Conservation (phyloP, 2,329 filamentous ascomycete genomes). For the Neopestalotiopsis rosae region DNA sequence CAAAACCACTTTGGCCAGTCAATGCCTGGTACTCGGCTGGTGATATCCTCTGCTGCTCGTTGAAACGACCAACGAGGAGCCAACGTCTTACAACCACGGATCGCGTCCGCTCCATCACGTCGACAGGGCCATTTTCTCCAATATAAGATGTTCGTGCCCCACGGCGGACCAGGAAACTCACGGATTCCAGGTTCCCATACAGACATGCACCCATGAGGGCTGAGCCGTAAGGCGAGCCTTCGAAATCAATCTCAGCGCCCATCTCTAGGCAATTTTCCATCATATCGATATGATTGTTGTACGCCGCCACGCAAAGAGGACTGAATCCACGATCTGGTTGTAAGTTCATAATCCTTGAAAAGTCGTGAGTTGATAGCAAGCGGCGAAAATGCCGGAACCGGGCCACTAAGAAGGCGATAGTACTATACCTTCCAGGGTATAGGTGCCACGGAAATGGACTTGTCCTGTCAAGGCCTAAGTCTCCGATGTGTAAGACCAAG, state of each 20-base stretch:
- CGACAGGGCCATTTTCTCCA: background rate
- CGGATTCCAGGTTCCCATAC: background rate
- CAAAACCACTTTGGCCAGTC: background rate
- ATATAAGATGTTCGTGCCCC: background rate
- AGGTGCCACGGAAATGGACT: too few species aligned
- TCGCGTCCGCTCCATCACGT: background rate
- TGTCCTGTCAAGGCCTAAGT: too few species aligned
- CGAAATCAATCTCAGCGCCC: background rate
- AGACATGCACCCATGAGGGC: background rate
- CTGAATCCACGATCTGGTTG: background rate
- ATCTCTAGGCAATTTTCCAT: background rate
- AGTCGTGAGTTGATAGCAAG: too few species aligned
- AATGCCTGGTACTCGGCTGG: background rate
- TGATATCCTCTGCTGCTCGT: background rate
- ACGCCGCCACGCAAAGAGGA: background rate
- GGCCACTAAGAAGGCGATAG: too few species aligned
- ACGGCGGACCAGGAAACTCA: background rate
- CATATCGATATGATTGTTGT: background rate
- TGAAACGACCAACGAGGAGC: background rate
- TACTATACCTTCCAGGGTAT: accelerated
- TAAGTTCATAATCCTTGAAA: background rate
- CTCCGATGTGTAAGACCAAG: too few species aligned
- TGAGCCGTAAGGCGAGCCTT: background rate
- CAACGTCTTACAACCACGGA: background rate
- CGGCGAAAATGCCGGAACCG: too few species aligned